Conservation (phyloP, 768 basidiomycete species). For the Lentinula sp. region DNA sequence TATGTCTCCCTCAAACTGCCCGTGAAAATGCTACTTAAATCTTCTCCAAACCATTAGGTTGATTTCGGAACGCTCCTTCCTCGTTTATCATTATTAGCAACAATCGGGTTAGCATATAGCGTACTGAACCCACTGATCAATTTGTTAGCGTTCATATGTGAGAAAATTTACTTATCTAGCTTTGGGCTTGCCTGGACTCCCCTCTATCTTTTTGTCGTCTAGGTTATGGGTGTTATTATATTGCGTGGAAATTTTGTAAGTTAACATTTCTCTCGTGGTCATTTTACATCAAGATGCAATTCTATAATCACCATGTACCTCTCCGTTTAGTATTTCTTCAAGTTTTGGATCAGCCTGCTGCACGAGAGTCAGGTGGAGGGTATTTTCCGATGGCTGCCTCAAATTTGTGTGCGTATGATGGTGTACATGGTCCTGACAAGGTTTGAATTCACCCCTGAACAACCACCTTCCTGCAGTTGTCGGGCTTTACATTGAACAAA, state of each 20-base stretch:
- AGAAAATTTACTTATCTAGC: conserved; percentile 6
- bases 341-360: conserved; percentile 47
- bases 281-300: neutral
- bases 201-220: neutral
- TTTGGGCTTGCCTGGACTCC: neutral
- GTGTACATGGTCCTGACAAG: neutral
- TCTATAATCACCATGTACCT: neutral
- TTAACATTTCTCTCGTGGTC: neutral
- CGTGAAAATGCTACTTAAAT: neutral
- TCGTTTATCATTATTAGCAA: conserved; percentile 44
- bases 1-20: neutral
- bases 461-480: conserved; percentile 34
- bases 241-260: conserved; percentile 55
- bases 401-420: conserved; percentile 35
- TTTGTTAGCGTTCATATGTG: conserved; percentile 52
- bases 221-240: conserved; percentile 51
- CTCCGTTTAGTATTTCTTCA: conserved; percentile 34
- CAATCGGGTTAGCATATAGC: conserved; percentile 51
- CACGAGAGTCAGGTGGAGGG: conserved; percentile 39
- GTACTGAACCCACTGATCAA: conserved; percentile 64
- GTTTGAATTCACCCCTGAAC: no score
- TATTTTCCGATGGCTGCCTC: conserved; percentile 43
- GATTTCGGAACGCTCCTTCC: conserved; percentile 47
- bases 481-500: conserved; percentile 67
- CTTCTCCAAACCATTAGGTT: conserved; percentile 22